Conservation (phyloP, 2,329 filamentous ascomycete species). For the Diaporthe vexans region DNA sequence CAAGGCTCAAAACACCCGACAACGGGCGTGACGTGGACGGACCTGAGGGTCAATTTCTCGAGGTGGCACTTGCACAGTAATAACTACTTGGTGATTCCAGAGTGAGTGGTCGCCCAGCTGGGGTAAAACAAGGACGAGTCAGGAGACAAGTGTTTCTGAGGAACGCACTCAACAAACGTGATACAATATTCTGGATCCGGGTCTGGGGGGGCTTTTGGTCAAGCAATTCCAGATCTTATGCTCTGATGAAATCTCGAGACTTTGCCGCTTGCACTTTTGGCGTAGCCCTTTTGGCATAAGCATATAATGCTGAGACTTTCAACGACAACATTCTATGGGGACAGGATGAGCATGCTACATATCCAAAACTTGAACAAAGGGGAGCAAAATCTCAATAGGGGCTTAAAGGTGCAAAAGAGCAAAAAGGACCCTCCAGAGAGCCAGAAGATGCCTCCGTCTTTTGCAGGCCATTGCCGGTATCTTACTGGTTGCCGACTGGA, state of each 20-base stretch:
- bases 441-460: too few species aligned
- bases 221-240: background rate
- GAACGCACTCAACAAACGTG: background rate
- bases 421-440: too few species aligned
- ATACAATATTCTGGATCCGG: background rate
- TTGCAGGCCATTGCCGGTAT: too few species aligned
- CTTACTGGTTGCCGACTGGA: too few species aligned
- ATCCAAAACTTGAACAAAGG: too few species aligned
- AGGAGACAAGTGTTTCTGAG: background rate
- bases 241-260: background rate
- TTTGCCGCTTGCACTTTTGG: background rate
- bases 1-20: constrained; percentile 7
- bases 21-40: constrained; percentile 17
- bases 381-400: too few species aligned
- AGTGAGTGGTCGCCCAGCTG: background rate
- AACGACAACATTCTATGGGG: too few species aligned
- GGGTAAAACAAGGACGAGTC: background rate
- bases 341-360: too few species aligned
- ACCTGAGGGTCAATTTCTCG: background rate
- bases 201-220: background rate
- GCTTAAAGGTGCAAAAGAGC: too few species aligned
- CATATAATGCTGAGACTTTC: too few species aligned
- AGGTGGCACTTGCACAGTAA: background rate
- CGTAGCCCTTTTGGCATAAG: background rate
- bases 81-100: background rate